Evolutionary conservation across 2,329 filamentous ascomycete species (phyloP).

Genomic region (Sarocladium kiliense): DNA sequence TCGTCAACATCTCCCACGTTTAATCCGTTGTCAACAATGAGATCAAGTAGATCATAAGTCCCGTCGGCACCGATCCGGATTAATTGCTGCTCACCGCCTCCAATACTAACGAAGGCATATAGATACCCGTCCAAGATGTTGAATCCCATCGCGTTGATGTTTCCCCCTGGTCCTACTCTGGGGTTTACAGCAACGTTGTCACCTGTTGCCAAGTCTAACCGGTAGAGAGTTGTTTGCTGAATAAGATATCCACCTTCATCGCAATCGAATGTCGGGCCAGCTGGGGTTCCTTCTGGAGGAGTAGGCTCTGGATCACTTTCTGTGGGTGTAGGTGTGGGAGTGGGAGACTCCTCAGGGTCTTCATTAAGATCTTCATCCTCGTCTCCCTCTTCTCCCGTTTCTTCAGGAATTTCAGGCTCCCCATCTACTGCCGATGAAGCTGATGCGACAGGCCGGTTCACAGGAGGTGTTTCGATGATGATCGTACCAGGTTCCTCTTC

Average conservation of each 20-base stretch:
- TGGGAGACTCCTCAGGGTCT: too few species aligned
- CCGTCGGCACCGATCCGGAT: not conserved
- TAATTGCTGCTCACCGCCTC: not conserved
- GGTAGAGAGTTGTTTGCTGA: not conserved
- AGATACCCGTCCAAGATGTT: not conserved
- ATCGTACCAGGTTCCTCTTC: not conserved
- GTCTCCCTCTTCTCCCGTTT: not conserved
- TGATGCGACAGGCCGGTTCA: not conserved
- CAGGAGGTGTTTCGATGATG: not conserved
- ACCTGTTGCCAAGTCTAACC: not conserved
- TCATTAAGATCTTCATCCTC: too few species aligned
- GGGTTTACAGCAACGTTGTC: not conserved
- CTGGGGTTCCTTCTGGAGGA: not conserved
- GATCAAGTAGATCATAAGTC: not conserved
- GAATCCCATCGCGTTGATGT: constrained; percentile 4
- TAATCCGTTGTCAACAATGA: not conserved
- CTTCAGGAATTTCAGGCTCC: not conserved
- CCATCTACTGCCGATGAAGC: not conserved
- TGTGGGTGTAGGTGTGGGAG: too few species aligned
- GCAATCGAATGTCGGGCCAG: not conserved
- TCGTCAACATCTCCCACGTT: not conserved
- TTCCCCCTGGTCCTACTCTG: not conserved
- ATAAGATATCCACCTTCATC: constrained; percentile 1
- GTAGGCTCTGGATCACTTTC: not conserved
- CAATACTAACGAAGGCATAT: not conserved